Base-by-base conservation (phyloP, 2,329 filamentous ascomycete species). In the Volutella citrinella region DNA sequence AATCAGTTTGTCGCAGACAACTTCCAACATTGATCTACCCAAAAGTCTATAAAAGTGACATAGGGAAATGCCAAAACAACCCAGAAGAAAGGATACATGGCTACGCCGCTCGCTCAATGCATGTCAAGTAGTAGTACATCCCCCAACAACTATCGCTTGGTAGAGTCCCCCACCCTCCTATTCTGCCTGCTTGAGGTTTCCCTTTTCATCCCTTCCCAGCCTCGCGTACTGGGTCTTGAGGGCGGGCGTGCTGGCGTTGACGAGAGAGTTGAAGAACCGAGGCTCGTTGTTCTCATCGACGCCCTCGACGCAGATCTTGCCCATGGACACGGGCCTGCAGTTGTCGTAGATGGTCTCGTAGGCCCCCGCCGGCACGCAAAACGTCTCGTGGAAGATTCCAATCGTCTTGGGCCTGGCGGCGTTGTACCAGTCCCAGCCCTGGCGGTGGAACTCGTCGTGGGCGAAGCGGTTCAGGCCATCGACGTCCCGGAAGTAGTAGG, bases 381-480 rank as follows among this genome's bases (percentile, higher is more conserved):
- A 78, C 0, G 68, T 65, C 63, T 80, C 76, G 48, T 80, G 76
- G 40, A 63, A 78, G 43, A 78, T 69, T 6, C 65, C 64, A 16
- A 78, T 46, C 41, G 74, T 61, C 17, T 49, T 45, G 24, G 57
- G 41, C 17, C 63, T 48, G 27, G 49, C 52, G 31, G 49, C 53
- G 34, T 64, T 61, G 52, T 66, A 74, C 66, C 68, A 77, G 28
- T 70, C 63, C 73, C 71, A 74, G 1, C 55, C 66, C 22, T 62
- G 52, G 10, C 66, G 62, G 47, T 80, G 76, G 8, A 68, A 35
- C 7, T 60, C 48, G 27, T 62, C 63, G 32, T 76, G 68, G 2
- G 76, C 74, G 42, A 75, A 80, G 12, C 53, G 55, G 48, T 78
- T 66, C 12, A 80, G 49, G 11, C 65, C 64, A 24, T 69, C 69